Conservation (phyloP, 208 protist species). For the Novymonas esmeraldas region DNA sequence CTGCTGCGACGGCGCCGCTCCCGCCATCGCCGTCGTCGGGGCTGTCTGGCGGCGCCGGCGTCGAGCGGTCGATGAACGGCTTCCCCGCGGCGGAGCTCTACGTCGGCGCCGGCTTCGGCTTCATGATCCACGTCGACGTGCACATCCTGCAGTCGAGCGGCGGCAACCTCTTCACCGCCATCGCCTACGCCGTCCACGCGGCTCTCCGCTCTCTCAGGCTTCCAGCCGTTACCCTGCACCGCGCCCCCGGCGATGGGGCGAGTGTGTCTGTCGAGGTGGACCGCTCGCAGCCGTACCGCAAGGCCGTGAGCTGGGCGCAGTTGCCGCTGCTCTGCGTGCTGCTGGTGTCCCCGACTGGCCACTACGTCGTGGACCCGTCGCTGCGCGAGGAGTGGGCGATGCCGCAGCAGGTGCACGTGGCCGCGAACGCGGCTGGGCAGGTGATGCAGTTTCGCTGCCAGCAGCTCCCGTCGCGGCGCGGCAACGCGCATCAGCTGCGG, state of each 20-base stretch:
- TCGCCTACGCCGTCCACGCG: constrained; percentile 68
- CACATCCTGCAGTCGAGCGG: constrained; percentile 69
- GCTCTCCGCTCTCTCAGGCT: constrained; percentile 59
- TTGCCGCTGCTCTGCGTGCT: constrained; percentile 69
- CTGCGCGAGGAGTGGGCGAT: constrained; percentile 76
- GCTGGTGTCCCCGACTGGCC: constrained; percentile 68
- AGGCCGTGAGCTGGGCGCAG: constrained; percentile 52
- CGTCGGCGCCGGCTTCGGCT: constrained; percentile 79
- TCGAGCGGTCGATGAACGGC: constrained; percentile 20
- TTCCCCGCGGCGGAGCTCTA: constrained; percentile 69
- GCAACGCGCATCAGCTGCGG: constrained; percentile 46
- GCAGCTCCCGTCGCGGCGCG: constrained; percentile 73
- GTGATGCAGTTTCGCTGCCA: constrained; percentile 63
- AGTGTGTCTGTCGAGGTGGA: constrained; percentile 80
- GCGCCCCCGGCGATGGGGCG: constrained; percentile 37
- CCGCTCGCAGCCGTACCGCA: constrained; percentile 51
- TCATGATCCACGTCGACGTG: constrained; percentile 81
- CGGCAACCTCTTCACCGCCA: constrained; percentile 57
- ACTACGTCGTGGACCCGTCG: constrained; percentile 81
- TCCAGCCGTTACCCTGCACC: constrained; percentile 68
- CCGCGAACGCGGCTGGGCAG: constrained; percentile 50
- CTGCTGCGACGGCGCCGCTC: too few relatives aligned
- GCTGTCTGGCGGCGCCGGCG: constrained; percentile 2
- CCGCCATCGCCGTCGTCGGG: constrained; percentile 10
- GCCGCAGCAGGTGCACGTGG: constrained; percentile 79